phyloP scores from a whole-genome alignment of 2,329 filamentous ascomycete species.

The Apiospora hydei region DNA sequence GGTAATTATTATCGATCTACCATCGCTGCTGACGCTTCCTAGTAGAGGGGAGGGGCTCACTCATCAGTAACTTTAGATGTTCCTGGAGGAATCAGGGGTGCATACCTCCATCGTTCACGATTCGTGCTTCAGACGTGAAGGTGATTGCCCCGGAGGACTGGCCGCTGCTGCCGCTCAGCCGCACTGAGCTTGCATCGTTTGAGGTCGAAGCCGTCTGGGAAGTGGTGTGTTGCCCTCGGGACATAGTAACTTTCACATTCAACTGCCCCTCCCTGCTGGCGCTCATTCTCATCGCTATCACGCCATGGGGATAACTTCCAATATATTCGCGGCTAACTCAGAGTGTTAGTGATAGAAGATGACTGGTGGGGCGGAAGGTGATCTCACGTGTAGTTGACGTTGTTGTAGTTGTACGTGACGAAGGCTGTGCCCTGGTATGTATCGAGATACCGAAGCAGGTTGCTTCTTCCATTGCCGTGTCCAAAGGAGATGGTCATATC shows the following conservation, averaged over 20 bases:
- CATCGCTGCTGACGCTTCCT: constrained; percentile 30
- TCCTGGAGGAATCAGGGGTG: neutral
- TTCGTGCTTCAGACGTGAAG: constrained; percentile 33
- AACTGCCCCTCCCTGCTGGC: constrained; percentile 32
- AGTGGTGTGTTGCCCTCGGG: constrained; percentile 29
- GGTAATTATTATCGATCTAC: constrained; percentile 30
- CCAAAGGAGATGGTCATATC: constrained; percentile 48
- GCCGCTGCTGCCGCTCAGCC: constrained; percentile 34
- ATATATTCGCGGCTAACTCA: constrained; percentile 46
- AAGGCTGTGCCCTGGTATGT: constrained; percentile 45
- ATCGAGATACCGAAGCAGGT: constrained; percentile 50
- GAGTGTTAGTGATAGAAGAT: no score
- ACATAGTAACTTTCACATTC: constrained; percentile 36
- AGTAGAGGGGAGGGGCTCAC: neutral
- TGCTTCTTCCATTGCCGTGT: constrained; percentile 38
- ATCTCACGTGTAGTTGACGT: constrained; percentile 37
- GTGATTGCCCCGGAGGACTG: constrained; percentile 35
- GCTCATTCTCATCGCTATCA: constrained; percentile 44
- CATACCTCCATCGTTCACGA: constrained; percentile 34
- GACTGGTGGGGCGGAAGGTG: neutral
- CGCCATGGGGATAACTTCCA: constrained; percentile 50
- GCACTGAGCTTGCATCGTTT: constrained; percentile 36
- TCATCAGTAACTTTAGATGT: neutral
- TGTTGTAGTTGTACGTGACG: constrained; percentile 46
- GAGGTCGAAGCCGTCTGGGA: constrained; percentile 31